Percentiles rank a stretch among this genome's conserved stretches.
These are phyloP conservation scores for Phylloporus rhodoxanthus DNA, from an alignment of 768 basidiomycete genomes.

Conservation along the genomic window DNA sequence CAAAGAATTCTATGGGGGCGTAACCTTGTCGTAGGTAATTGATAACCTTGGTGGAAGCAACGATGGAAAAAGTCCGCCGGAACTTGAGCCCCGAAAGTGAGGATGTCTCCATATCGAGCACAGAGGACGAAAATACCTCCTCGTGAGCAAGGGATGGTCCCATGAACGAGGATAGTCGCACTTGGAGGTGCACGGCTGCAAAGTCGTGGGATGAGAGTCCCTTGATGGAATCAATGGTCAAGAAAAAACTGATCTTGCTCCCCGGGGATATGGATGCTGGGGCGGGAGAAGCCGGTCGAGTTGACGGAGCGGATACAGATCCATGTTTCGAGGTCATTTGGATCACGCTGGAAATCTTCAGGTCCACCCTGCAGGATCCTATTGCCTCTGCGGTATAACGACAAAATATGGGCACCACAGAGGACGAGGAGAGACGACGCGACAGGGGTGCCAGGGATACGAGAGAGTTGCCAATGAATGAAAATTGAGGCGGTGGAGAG, in stretches of 20 bases:
- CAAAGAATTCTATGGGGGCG: constrained; percentile 89
- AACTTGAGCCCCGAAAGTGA: constrained; percentile 79
- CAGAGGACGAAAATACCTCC: constrained; percentile 73
- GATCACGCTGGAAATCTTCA: constrained; percentile 73
- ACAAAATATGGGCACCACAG: constrained; percentile 85
- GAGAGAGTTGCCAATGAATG: constrained; percentile 85
- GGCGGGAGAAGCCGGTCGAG: constrained; percentile 69
- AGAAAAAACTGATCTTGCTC: constrained; percentile 76
- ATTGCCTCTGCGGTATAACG: constrained; percentile 93
- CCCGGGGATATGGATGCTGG: constrained; percentile 64
- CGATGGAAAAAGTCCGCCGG: constrained; percentile 74
- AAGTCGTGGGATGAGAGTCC: constrained; percentile 91
- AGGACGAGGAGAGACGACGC: constrained; percentile 65
- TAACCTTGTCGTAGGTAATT: constrained; percentile 69
- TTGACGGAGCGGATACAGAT: constrained; percentile 58
- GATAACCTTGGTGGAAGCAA: constrained; percentile 67
- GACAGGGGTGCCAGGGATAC: constrained; percentile 78
- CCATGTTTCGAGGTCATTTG: constrained; percentile 50
- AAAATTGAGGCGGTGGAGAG: constrained; percentile 79
- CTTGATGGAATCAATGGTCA: constrained; percentile 82
- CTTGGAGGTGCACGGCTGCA: constrained; percentile 77
- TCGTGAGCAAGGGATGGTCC: constrained; percentile 65
- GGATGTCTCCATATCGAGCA: constrained; percentile 66
- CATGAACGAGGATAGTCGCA: constrained; percentile 81
- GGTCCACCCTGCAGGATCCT: constrained; percentile 84